phyloP scores from a whole-genome alignment of 1,284 basidiomycete genomes.

The Meira nashicola region DNA sequence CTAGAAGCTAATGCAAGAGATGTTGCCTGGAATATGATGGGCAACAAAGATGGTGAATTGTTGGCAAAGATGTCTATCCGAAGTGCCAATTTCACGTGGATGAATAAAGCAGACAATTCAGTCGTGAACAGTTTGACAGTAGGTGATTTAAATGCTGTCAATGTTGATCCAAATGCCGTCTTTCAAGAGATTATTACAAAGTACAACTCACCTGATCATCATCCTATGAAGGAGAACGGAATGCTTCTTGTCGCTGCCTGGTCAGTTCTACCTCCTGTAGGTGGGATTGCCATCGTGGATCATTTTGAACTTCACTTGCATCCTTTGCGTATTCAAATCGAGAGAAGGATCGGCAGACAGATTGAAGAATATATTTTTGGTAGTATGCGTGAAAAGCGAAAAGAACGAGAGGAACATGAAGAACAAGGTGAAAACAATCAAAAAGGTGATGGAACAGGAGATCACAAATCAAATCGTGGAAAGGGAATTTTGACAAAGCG shows the following conservation, averaged over 20 bases:
- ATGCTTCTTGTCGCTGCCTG: slow-evolving; percentile 43
- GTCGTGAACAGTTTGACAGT: slow-evolving; percentile 74
- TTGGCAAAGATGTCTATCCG: slow-evolving; percentile 81
- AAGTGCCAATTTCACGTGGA: slow-evolving; percentile 74
- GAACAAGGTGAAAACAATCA: slow-evolving; percentile 24
- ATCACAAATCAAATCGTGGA: slow-evolving; percentile 9
- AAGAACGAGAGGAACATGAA: slow-evolving; percentile 16
- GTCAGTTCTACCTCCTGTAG: slow-evolving; percentile 63
- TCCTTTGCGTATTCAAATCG: slow-evolving; percentile 68
- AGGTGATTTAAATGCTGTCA: slow-evolving; percentile 74
- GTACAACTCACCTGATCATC: slow-evolving; percentile 28
- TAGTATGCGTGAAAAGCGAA: slow-evolving; percentile 36
- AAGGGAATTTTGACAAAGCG: slow-evolving; percentile 28
- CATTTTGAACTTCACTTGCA: slow-evolving; percentile 76
- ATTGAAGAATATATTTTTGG: slow-evolving; percentile 83
- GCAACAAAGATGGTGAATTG: slow-evolving; percentile 64
- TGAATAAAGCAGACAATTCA: slow-evolving; percentile 82
- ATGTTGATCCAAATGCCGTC: slow-evolving; percentile 74
- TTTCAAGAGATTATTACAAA: slow-evolving; percentile 87
- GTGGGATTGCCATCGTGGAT: slow-evolving; percentile 86
- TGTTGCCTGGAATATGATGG: slow-evolving; percentile 91
- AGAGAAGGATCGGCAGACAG: slow-evolving; percentile 71
- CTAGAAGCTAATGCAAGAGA: slow-evolving; percentile 77
- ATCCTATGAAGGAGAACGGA: slow-evolving; percentile 42
- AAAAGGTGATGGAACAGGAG: slow-evolving; percentile 15